phyloP scores from a whole-genome alignment of 148 eudicot genomes.

The Rhododendron vialii region DNA sequence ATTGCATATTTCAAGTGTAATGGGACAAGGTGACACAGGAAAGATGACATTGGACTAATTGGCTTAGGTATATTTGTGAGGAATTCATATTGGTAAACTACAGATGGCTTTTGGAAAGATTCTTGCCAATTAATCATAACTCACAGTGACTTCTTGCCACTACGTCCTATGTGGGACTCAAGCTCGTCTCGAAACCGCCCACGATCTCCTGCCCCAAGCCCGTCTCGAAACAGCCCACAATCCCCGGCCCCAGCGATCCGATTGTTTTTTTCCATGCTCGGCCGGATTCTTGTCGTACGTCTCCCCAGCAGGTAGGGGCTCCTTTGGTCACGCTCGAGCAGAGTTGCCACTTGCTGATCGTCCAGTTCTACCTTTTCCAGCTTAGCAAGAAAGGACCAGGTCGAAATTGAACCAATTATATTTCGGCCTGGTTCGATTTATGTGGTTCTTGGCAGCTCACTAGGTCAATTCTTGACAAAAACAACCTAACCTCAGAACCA shows the following conservation, averaged over 20 bases:
- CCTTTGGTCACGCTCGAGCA: not conserved
- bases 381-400: not conserved
- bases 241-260: too few species aligned
- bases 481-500: not conserved
- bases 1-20: slow-evolving; percentile 3
- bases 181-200: not conserved
- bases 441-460: not conserved
- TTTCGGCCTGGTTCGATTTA: not conserved
- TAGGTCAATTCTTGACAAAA: not conserved
- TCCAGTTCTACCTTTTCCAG: not conserved
- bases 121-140: not conserved
- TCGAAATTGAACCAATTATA: not conserved
- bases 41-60: not conserved
- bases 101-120: not conserved
- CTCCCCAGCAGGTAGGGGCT: not conserved
- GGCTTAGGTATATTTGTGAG: not conserved
- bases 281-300: not conserved
- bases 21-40: not conserved
- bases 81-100: not conserved
- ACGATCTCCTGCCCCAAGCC: too few species aligned
- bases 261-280: not conserved
- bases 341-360: not conserved
- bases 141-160: not conserved
- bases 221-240: not conserved
- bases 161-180: not conserved